Percentiles rank a stretch among this genome's conserved stretches.
Conservation (phyloP, 306 rosid species). For the Cucumis hystrix region DNA sequence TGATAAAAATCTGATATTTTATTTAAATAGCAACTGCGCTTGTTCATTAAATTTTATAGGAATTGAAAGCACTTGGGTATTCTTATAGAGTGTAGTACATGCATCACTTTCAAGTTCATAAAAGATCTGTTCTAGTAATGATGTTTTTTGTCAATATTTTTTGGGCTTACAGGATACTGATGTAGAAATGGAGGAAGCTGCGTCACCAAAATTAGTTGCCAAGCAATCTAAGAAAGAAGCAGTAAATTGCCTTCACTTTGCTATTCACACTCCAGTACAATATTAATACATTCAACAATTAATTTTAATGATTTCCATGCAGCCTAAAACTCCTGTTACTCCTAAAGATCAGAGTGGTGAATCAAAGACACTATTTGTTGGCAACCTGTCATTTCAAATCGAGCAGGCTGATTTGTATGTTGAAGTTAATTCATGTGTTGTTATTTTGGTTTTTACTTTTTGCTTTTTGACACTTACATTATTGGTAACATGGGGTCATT, state of each 20-base stretch:
- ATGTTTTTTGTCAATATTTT: neutral
- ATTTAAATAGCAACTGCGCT: neutral
- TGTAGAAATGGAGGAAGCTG: slow-evolving; percentile 61
- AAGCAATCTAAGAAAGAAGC: slow-evolving; percentile 20
- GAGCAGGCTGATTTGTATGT: slow-evolving; percentile 57
- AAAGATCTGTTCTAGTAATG: neutral
- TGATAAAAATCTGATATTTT: too few relatives aligned
- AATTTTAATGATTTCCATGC: neutral
- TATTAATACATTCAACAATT: neutral
- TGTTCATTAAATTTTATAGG: neutral
- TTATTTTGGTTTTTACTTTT: neutral
- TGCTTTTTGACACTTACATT: neutral
- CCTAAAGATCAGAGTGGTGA: slow-evolving; percentile 13
- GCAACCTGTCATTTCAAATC: slow-evolving; percentile 46
- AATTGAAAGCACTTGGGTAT: neutral
- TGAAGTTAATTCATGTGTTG: neutral
- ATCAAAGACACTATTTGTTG: slow-evolving; percentile 60
- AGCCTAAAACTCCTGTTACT: slow-evolving; percentile 63
- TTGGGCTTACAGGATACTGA: slow-evolving; percentile 33
- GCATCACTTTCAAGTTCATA: neutral
- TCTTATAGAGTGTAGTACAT: neutral
- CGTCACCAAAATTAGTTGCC: slow-evolving; percentile 5
- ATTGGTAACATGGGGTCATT: neutral
- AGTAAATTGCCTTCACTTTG: slow-evolving; percentile 12
- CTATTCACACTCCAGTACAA: neutral